A percentile compares a stretch with the other conserved stretches of the same genome.
Evolutionary conservation across 1,284 basidiomycete species (phyloP).

Genomic region (Xanthoconium separans): DNA sequence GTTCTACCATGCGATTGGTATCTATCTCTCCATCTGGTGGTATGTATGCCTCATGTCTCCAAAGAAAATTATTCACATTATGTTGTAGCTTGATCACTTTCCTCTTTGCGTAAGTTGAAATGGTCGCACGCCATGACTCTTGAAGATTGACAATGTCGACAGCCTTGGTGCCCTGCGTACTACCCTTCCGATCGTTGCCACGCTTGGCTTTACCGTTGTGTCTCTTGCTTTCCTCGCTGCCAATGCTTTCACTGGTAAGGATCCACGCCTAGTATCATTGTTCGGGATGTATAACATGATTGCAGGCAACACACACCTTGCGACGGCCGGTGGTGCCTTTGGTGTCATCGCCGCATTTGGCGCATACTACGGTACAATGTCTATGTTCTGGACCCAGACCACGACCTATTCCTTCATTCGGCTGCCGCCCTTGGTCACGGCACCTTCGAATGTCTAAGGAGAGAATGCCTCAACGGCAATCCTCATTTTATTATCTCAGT

Average conservation of each 20-base stretch:
- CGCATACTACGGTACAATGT: slow-evolving; percentile 29
- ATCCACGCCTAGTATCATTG: neutral
- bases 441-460: slow-evolving; percentile 20
- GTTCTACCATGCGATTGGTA: slow-evolving; percentile 26
- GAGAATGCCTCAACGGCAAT: neutral
- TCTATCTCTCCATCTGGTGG: slow-evolving; percentile 25
- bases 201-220: slow-evolving; percentile 24
- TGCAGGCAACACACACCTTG: slow-evolving; percentile 20
- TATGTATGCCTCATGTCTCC: neutral
- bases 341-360: slow-evolving; percentile 30
- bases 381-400: slow-evolving; percentile 29
- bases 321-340: slow-evolving; percentile 29
- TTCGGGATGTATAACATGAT: neutral
- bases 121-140: neutral
- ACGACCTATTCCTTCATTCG: slow-evolving; percentile 29
- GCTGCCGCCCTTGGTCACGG: slow-evolving; percentile 20
- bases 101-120: slow-evolving; percentile 17
- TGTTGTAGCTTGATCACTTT: slow-evolving; percentile 18
- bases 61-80: slow-evolving; percentile 2
- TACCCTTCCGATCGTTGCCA: slow-evolving; percentile 24
- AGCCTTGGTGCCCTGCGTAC: slow-evolving; percentile 30
- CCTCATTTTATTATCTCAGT: too few relatives aligned
- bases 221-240: slow-evolving; percentile 24
- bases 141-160: neutral
- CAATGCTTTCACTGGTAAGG: slow-evolving; percentile 28